Evolutionary conservation across 306 rosid species (phyloP).

Genomic region (Cicer chorassanicum): DNA sequence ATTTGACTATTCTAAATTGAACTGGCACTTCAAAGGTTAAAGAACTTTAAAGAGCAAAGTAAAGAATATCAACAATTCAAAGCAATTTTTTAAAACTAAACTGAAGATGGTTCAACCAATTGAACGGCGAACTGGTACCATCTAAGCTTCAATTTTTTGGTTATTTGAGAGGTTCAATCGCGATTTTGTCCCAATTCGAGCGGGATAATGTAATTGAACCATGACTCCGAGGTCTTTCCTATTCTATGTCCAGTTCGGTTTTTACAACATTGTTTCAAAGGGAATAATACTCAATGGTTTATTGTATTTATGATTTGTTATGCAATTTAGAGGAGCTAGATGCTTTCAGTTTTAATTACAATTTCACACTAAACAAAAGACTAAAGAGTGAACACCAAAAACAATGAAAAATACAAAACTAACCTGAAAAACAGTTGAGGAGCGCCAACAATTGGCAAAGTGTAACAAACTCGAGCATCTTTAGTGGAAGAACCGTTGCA

Average conservation of each 20-base stretch:
- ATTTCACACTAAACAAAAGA: background rate
- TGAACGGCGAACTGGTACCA: no score
- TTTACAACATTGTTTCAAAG: no score
- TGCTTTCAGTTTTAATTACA: background rate
- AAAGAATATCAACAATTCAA: background rate
- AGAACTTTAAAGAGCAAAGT: background rate
- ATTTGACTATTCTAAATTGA: background rate
- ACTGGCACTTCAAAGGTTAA: background rate
- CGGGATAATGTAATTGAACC: no score
- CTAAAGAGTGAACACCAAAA: background rate
- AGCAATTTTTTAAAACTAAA: background rate
- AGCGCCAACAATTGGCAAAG: constrained; percentile 63
- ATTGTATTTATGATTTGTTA: background rate
- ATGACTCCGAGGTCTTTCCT: no score
- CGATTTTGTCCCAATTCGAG: no score
- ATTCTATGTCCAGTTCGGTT: no score
- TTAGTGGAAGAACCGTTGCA: constrained; percentile 41
- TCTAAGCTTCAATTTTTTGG: no score
- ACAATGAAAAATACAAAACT: constrained; percentile 31
- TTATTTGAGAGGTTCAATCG: no score
- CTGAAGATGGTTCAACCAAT: no score
- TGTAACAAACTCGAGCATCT: constrained; percentile 74
- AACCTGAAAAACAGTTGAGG: constrained; percentile 69
- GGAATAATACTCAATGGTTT: background rate
- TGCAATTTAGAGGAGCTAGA: background rate